Conservation (phyloP, 768 basidiomycete genomes). For the Roridomyces roridus region DNA sequence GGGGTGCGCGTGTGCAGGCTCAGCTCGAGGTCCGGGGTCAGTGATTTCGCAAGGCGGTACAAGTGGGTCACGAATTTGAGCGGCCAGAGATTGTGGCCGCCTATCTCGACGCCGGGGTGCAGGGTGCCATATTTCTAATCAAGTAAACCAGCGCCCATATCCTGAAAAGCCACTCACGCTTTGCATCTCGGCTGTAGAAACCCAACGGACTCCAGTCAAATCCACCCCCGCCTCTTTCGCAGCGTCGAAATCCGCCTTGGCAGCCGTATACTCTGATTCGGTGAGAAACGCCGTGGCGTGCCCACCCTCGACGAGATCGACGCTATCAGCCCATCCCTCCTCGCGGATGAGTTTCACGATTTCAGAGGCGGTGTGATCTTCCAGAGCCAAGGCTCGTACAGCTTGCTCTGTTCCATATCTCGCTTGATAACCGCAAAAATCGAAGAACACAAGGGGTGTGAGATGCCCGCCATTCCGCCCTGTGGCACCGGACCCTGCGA, state of each 20-base stretch:
- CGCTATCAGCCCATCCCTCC: slow-evolving; percentile 13
- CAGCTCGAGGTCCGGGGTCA: slow-evolving; percentile 45
- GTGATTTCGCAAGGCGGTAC: slow-evolving; percentile 48
- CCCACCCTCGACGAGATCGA: slow-evolving; percentile 21
- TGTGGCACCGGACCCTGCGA: slow-evolving; percentile 75
- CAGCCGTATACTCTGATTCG: not conserved
- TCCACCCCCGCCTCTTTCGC: slow-evolving; percentile 13
- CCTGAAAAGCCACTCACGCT: slow-evolving; percentile 2
- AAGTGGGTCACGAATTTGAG: slow-evolving; percentile 80
- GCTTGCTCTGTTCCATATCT: slow-evolving; percentile 19
- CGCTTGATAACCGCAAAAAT: slow-evolving; percentile 10
- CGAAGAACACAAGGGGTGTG: slow-evolving; percentile 13
- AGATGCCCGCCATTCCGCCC: slow-evolving; percentile 25
- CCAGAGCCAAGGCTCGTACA: slow-evolving; percentile 2
- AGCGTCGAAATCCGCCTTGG: slow-evolving; percentile 13
- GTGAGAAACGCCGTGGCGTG: slow-evolving; percentile 13
- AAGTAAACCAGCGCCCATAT: not conserved
- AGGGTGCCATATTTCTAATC: slow-evolving; percentile 48
- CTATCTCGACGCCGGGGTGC: slow-evolving; percentile 57
- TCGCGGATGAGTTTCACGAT: slow-evolving; percentile 12
- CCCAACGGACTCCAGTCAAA: slow-evolving; percentile 8
- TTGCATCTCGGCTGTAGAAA: slow-evolving; percentile 10
- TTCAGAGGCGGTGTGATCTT: slow-evolving; percentile 14
- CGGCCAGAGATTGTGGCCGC: slow-evolving; percentile 77
- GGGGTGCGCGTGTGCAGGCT: slow-evolving; percentile 77